These are phyloP conservation scores for Elaeis guineensis DNA, from an alignment of 176 grass and related monocot species.

Conservation along the genomic window DNA sequence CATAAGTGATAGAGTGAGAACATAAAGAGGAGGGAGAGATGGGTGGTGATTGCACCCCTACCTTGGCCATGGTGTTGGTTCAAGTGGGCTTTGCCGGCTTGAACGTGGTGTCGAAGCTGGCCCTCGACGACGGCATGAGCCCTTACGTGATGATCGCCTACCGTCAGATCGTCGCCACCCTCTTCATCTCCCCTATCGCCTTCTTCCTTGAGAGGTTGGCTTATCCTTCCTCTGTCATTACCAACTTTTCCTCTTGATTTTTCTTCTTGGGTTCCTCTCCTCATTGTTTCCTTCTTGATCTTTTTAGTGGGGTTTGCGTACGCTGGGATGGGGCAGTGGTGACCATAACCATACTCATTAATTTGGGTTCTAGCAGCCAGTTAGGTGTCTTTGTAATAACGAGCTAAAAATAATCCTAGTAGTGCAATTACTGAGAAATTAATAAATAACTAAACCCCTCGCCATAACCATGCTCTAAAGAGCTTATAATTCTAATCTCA, in stretches of 20 bases:
- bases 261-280: slow-evolving; percentile 1
- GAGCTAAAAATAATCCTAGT: too few relatives aligned
- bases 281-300: background rate
- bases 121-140: slow-evolving; percentile 83
- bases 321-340: too few relatives aligned
- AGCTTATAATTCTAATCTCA: too few relatives aligned
- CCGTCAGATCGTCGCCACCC: slow-evolving; percentile 72
- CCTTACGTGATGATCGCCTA: slow-evolving; percentile 89
- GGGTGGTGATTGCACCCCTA: slow-evolving; percentile 20
- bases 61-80: slow-evolving; percentile 64
- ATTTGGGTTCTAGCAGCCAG: too few relatives aligned
- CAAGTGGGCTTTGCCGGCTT: slow-evolving; percentile 81
- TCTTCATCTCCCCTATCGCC: slow-evolving; percentile 48
- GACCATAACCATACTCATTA: too few relatives aligned
- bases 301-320: background rate
- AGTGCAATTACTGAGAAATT: too few relatives aligned
- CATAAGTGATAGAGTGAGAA: background rate
- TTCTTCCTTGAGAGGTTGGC: slow-evolving; percentile 51
- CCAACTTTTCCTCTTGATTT: background rate
- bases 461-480: too few relatives aligned
- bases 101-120: slow-evolving; percentile 84
- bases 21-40: background rate
- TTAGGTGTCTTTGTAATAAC: too few relatives aligned
- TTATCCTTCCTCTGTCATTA: background rate
- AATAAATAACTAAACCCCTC: too few relatives aligned